Evolutionary conservation across 495 filamentous ascomycete species (phyloP), one percentile per base, ranked within the genome.

Genomic region (Tetracladium setigerum): DNA sequence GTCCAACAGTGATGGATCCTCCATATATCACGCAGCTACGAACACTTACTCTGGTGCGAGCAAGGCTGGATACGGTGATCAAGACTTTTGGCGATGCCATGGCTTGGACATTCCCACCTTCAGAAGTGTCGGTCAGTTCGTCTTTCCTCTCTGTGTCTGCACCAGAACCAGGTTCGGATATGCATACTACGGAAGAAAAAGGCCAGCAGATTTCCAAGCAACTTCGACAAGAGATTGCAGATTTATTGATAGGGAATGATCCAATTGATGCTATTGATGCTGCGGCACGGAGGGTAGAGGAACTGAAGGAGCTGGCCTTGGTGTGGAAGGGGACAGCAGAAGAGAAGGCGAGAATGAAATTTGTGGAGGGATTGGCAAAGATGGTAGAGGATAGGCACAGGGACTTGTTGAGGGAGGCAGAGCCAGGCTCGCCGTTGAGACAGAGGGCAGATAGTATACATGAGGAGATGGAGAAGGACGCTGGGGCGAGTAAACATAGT

Each of bases 261-360:
- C 69, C 73, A 5, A 63, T 73, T n/a, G 64, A 68, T 53, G 78
- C 69, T 30, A 67, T 87, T 15, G 81, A 88, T 44, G 79, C 79
- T 18, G 92, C 91, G 1, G 74, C 74, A 14, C 69, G 68, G 14
- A 73, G 87, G 11, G 78, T 97, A 14, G 78, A 83, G 54, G 76
- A 82, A 56, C 66, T 98, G 19, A 79, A 85, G 49, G 72, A 77
- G 38, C 67, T 95, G 53, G 75, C 77, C 12, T 63, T 64, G 11
- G 81, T 97, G n/a, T 97, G 94, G 87, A 89, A 86, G 58, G 89
- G 89, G 1, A 95, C 94, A 14, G 84, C 86, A 0, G 92, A 97
- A 72, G 92, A 95, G 54, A 90, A 84, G 60, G 89, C 88, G 22
- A 72, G 94, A 50, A 66, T 67, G 10, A 83, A 78, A 46, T 87